These are phyloP conservation scores for Rhynchosporium graminicola DNA, from an alignment of 2,329 filamentous ascomycete genomes.

Conservation along the genomic window DNA sequence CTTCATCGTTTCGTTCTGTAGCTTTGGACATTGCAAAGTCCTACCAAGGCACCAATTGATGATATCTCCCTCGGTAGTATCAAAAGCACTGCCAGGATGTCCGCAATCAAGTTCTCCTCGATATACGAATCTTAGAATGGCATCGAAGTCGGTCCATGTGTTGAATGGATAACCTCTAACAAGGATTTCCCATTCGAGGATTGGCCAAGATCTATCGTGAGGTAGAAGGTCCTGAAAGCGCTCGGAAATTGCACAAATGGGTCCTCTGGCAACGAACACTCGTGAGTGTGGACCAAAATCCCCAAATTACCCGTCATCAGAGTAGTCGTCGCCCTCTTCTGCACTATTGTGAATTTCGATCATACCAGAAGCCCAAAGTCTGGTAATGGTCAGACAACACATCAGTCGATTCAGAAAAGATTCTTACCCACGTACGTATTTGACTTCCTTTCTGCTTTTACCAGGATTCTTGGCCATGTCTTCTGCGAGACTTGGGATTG, in stretches of 20 bases:
- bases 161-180: background rate
- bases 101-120: background rate
- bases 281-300: background rate
- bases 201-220: background rate
- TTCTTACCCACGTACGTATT: constrained; percentile 7
- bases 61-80: background rate
- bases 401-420: background rate
- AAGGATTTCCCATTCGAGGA: background rate
- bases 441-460: constrained; percentile 2
- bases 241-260: constrained; percentile 1
- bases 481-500: constrained; percentile 2
- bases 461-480: constrained; percentile 6
- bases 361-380: constrained; percentile 9
- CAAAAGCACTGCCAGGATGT: background rate
- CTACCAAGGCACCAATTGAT: constrained; percentile 10
- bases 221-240: constrained; percentile 5
- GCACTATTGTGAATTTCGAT: background rate
- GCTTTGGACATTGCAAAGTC: background rate
- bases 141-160: background rate
- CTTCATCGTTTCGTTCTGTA: constrained; percentile 8
- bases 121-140: background rate
- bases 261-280: background rate
- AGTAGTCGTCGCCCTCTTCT: background rate
- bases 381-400: background rate
- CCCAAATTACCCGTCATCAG: background rate